phyloP scores from a whole-genome alignment of 1,284 basidiomycete species.

The Ganoderma boninense region DNA sequence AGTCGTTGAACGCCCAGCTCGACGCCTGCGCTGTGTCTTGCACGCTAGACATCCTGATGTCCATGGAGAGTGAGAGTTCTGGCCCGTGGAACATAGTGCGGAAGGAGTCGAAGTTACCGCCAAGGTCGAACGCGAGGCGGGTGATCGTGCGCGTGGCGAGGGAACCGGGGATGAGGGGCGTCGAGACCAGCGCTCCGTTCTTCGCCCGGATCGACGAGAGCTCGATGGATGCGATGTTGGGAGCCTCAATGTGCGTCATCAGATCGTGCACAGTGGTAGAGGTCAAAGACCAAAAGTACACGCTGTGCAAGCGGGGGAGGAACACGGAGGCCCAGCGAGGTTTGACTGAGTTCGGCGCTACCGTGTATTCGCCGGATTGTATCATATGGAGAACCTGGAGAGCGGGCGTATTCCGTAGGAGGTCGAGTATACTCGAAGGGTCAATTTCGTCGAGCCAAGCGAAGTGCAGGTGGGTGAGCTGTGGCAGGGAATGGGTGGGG shows the following conservation, averaged over 20 bases:
- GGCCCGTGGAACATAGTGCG: background rate
- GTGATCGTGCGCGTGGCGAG: background rate
- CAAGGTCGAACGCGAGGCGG: background rate
- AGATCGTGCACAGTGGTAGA: background rate
- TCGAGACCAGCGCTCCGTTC: background rate
- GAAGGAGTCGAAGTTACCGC: background rate
- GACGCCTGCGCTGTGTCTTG: background rate
- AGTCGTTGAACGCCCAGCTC: background rate
- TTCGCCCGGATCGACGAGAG: background rate
- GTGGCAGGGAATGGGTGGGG: background rate
- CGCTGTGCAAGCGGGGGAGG: background rate
- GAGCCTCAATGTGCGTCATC: background rate
- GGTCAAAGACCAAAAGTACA: background rate
- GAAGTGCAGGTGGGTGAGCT: background rate
- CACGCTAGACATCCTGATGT: background rate
- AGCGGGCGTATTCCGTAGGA: background rate
- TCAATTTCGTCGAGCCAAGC: background rate
- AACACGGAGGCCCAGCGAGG: background rate
- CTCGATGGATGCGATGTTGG: background rate
- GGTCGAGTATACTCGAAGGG: background rate
- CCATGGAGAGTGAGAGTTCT: background rate
- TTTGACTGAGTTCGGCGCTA: background rate
- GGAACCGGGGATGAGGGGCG: background rate
- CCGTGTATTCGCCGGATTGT: background rate
- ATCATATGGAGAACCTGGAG: background rate